Base-by-base conservation (phyloP, 2,329 filamentous ascomycete species). In the Fusarium longipes region DNA sequence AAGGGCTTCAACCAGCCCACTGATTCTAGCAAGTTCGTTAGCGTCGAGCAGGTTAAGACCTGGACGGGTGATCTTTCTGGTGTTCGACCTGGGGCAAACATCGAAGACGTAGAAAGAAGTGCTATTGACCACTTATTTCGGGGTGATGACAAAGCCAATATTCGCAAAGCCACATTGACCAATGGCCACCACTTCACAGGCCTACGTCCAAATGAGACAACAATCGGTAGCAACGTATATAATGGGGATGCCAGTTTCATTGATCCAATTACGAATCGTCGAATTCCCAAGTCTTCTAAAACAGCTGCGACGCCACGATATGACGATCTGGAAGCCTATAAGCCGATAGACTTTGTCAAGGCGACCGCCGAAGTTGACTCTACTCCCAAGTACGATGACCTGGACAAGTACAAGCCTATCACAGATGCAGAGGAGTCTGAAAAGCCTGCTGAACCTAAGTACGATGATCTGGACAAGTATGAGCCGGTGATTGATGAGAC, bases 181-280 rank as follows among this genome's bases (percentile, higher is more conserved):
- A 77, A 76, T 39, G 75, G 79, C 18, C 77, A 78, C 56, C 75
- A 77, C 52, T 68, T 80, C 8, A 61, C 70, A 6, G 50, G 71
- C 5, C 65, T 67, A 30, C 65, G 45, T 29, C 45, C 72, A 30
- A 61, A 73, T 45, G 47, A 65, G 42, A 49, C 63, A 36, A 61
- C 69, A 47, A 53, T 70, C 2, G 70, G 70, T 29, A 64, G 72
- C 8, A 27, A n/a, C 12, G 62, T 68, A 7, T 50, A 66, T 3
- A 52, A 54, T 3, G 55, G 68, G n/a, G 57, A 65, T 18, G 50
- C 55, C 18, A 60, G 57, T 18, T 57, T 65, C 22, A 87, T 89
- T 40, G 86, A 89, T 57, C 86, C 86, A 5, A 87, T 89, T 59
- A 87, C 86, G 17, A 88, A 88, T 63, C 82, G 85, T 32, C 86